phyloP scores from a whole-genome alignment of 345 rosid genomes.

The Populus davidiana region DNA sequence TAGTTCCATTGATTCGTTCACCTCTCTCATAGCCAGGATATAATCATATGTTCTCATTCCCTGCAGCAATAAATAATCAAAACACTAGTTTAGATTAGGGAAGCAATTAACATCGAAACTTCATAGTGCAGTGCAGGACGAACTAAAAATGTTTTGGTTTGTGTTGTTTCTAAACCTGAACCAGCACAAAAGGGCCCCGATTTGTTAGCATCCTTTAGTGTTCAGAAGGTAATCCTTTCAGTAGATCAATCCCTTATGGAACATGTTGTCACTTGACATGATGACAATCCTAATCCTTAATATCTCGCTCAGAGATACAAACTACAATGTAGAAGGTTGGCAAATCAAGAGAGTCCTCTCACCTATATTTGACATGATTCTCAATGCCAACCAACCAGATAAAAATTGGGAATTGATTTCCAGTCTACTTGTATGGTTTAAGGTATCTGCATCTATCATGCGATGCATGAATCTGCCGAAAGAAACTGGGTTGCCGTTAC shows the following conservation, averaged over 20 bases:
- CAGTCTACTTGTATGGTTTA: not conserved
- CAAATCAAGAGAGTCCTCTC: not conserved
- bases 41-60: slow-evolving; percentile 97
- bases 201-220: not conserved
- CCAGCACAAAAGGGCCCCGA: not conserved
- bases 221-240: not conserved
- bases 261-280: not conserved
- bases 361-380: not conserved
- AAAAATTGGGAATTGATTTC: not conserved
- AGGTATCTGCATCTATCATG: not conserved
- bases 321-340: not conserved
- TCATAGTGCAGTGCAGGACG: not conserved
- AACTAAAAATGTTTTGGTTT: not conserved
- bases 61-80: slow-evolving; percentile 32
- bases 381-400: not conserved
- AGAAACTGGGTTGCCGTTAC: not conserved
- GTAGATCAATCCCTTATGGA: not conserved
- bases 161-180: not conserved
- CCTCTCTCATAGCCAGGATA: slow-evolving; percentile 91
- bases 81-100: not conserved
- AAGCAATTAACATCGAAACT: not conserved
- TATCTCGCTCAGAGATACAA: not conserved
- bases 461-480: not conserved
- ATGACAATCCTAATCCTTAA: not conserved
- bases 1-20: slow-evolving; percentile 55